These are phyloP conservation scores for Plantago ovata DNA, from an alignment of 257 asterid species.

Conservation along the genomic window DNA sequence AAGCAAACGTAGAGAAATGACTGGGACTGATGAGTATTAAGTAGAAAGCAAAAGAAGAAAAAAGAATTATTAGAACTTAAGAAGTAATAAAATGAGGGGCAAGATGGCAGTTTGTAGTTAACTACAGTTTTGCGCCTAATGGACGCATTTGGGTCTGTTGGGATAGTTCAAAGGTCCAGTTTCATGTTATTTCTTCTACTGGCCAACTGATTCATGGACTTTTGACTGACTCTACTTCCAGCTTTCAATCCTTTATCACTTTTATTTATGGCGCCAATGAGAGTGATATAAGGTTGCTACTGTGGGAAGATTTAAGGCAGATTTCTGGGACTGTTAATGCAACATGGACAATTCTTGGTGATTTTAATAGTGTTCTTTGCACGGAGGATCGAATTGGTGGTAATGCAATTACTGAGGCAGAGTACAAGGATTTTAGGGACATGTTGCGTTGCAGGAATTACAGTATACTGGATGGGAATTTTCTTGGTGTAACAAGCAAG, in stretches of 20 bases:
- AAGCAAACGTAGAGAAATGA: too few species aligned
- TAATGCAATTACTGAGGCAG: not conserved
- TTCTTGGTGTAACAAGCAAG: not conserved
- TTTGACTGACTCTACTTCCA: not conserved
- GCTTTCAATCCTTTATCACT: not conserved
- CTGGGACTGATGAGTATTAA: too few species aligned
- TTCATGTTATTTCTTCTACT: not conserved
- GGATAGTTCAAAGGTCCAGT: not conserved
- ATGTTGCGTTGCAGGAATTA: not conserved
- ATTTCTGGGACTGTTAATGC: not conserved
- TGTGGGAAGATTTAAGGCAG: not conserved
- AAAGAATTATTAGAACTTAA: too few species aligned
- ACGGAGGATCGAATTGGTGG: not conserved
- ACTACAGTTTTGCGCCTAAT: not conserved
- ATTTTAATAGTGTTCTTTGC: not conserved
- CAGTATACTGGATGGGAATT: not conserved
- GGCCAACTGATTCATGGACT: not conserved
- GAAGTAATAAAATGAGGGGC: too few species aligned
- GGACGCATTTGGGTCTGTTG: not conserved
- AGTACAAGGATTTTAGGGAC: not conserved
- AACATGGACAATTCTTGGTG: not conserved
- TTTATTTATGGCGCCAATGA: not conserved
- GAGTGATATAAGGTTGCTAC: not conserved
- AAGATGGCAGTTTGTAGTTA: not conserved
- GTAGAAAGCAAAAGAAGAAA: too few species aligned